Evolutionary conservation across 2,329 filamentous ascomycete species (phyloP).

Genomic region (Trichoderma koningiopsis): DNA sequence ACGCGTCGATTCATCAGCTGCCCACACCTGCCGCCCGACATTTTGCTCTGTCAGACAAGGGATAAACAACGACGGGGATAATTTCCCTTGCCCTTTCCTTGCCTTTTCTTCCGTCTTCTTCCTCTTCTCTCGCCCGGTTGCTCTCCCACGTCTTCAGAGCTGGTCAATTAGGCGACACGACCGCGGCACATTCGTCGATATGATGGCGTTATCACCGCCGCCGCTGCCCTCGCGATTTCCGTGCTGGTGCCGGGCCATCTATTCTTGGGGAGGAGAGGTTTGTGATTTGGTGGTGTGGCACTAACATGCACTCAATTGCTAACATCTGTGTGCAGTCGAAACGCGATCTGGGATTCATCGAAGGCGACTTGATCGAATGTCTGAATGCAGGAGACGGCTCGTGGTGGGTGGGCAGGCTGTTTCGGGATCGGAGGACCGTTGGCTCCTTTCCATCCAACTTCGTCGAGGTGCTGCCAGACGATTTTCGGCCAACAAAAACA

Average conservation of each 20-base stretch:
- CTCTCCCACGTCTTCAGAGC: background rate
- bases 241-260: constrained; percentile 88
- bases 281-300: constrained; percentile 5
- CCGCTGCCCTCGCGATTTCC: constrained; percentile 77
- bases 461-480: constrained; percentile 82
- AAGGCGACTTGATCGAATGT: constrained; percentile 97
- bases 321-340: constrained; percentile 63
- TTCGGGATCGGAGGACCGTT: constrained; percentile 85
- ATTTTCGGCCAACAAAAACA: constrained; percentile 74
- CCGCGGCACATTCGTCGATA: constrained; percentile 28
- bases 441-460: constrained; percentile 98
- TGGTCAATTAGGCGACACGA: constrained; percentile 14
- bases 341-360: constrained; percentile 92
- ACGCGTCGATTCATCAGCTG: constrained; percentile 23
- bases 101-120: background rate
- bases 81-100: background rate
- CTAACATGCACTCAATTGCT: constrained; percentile 27
- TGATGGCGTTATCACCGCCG: constrained; percentile 58
- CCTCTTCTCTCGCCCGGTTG: background rate
- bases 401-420: constrained; percentile 96
- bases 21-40: constrained; percentile 18
- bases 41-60: constrained; percentile 18
- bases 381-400: constrained; percentile 96
- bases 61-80: constrained; percentile 20
- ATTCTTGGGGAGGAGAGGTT: constrained; percentile 88